Evolutionary conservation across 2,329 filamentous ascomycete genomes (phyloP).

Genomic region (Huntiella omanensis): DNA sequence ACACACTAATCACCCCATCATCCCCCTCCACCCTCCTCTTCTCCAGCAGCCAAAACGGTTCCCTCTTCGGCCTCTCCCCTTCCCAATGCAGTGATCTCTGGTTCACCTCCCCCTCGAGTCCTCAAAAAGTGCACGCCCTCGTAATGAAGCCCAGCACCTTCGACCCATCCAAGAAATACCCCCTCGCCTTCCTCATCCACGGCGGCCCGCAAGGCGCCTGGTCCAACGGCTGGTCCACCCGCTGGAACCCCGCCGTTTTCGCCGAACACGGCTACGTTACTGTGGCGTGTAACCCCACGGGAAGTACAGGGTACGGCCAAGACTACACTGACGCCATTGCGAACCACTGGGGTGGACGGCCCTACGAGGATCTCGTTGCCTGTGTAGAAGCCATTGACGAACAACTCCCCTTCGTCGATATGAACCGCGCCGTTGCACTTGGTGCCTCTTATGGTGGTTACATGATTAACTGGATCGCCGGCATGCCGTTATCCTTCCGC

Average conservation of each 20-base stretch:
- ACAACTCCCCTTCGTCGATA: constrained; percentile 50
- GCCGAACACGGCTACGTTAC: constrained; percentile 78
- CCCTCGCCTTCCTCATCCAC: constrained; percentile 62
- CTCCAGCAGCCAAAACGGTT: constrained; percentile 46
- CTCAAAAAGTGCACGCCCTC: constrained; percentile 48
- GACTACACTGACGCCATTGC: constrained; percentile 57
- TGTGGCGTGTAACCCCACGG: constrained; percentile 66
- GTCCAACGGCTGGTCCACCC: constrained; percentile 56
- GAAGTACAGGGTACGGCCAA: constrained; percentile 68
- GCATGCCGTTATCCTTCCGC: constrained; percentile 59
- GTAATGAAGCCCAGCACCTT: constrained; percentile 46
- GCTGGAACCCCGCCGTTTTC: constrained; percentile 76
- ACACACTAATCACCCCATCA: constrained; percentile 31
- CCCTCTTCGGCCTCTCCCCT: constrained; percentile 44
- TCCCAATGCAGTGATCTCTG: constrained; percentile 44
- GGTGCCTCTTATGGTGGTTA: constrained; percentile 61
- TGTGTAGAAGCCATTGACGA: constrained; percentile 56
- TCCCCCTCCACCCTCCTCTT: constrained; percentile 25
- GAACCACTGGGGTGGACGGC: constrained; percentile 66
- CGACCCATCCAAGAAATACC: constrained; percentile 52
- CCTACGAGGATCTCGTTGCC: constrained; percentile 65
- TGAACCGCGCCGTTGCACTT: constrained; percentile 47
- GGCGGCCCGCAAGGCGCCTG: constrained; percentile 67
- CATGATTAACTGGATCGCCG: constrained; percentile 86
- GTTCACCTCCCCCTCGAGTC: constrained; percentile 29